Evolutionary conservation across 345 rosid genomes (phyloP), one percentile per base, ranked within the genome.

Genomic region (Murraya koenigii): DNA sequence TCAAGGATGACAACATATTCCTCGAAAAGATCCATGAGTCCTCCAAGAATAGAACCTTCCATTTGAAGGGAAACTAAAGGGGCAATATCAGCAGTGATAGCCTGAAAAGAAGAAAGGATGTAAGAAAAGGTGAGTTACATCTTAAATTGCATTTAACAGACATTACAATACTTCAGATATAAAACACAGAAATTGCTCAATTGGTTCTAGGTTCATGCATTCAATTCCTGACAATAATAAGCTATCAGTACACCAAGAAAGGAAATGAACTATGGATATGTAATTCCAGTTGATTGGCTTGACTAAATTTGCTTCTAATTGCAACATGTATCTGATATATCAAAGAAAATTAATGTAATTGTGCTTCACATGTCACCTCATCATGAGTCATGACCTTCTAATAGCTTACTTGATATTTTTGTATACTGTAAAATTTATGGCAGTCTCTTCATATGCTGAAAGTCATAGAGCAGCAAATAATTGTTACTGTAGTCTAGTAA

Each of bases 41-140:
- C 89, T 79, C 74, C 78, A 17, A 81, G 66, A 49, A 88, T 63
- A 39, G 87, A 82, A 86, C 47, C 84, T 85, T 84, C 88, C 85
- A 91, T 88, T 77, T 77, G 85, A 65, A 87, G 80, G 56, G 83
- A 71, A 74, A 82, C 78, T 79, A 91, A 82, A 71, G 91, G 87
- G 22, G 72, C 52, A 68, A 80, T 78, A 41, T 83, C 90, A 59
- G 78, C 72, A 22, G 84, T 73, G 64, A 87, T 82, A 38, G 85
- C 82, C 92, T 90, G 86, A 70, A 66, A 83, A 76, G 72, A 59
- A 67, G 66, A 54, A 52, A 63, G 47, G 25, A 23, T 8, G 66
- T 7, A 38, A 39, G 68, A 44, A 78, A 63, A 66, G 67, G 38
- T 66, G 41, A 74, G 35, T 73, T 32, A 28, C 64, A 22, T 2